Evolutionary conservation across 139 green algal species (phyloP).

Genomic region (Asterochloris sp.): DNA sequence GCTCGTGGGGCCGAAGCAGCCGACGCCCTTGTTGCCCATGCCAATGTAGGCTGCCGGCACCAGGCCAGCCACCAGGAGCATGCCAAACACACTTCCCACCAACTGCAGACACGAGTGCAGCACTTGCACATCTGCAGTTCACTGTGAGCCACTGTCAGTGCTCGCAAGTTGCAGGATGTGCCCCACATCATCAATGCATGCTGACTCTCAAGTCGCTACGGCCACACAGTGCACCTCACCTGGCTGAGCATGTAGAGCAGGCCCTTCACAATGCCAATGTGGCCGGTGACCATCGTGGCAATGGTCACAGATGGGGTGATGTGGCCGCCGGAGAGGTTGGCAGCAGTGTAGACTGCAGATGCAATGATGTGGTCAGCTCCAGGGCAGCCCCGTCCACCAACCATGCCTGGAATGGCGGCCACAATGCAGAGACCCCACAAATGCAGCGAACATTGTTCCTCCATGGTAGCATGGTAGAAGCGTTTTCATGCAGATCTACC

Average conservation of each 20-base stretch:
- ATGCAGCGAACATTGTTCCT: neutral
- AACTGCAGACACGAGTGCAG: neutral
- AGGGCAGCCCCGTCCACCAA: neutral
- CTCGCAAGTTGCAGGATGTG: too few relatives aligned
- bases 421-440: neutral
- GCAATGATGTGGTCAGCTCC: neutral
- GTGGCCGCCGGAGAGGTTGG: slow-evolving; percentile 62
- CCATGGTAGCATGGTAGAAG: neutral
- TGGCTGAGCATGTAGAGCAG: slow-evolving; percentile 61
- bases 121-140: too few relatives aligned
- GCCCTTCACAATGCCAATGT: slow-evolving; percentile 59
- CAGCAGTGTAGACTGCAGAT: slow-evolving; percentile 61
- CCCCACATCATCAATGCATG: slow-evolving; percentile 29
- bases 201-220: slow-evolving; percentile 14
- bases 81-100: slow-evolving; percentile 31
- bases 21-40: slow-evolving; percentile 29
- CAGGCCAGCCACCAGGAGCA: slow-evolving; percentile 24
- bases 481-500: slow-evolving; percentile 3
- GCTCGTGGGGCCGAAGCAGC: slow-evolving; percentile 5
- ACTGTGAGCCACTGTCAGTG: too few relatives aligned
- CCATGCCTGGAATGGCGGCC: neutral
- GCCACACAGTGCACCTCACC: slow-evolving; percentile 17
- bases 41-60: slow-evolving; percentile 10
- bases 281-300: slow-evolving; percentile 64
- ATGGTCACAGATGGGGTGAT: slow-evolving; percentile 69